A percentile compares a stretch with the other conserved stretches of the same genome.
These are phyloP conservation scores for Pyrenochaeta sp. DNA, from an alignment of 2,329 filamentous ascomycete genomes.

Conservation along the genomic window DNA sequence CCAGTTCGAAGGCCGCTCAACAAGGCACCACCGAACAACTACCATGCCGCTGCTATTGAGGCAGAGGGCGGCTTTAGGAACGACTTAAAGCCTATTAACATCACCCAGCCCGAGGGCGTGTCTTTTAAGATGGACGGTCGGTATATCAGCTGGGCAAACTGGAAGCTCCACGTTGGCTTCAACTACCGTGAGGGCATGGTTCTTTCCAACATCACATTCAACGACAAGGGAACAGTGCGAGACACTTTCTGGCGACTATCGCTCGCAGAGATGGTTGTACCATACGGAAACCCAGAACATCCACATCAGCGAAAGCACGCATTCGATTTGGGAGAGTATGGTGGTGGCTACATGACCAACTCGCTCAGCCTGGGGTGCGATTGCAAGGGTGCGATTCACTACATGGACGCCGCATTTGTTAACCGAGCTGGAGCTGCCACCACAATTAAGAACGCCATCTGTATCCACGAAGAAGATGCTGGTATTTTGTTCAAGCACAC, in stretches of 20 bases:
- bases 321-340: conserved; percentile 83
- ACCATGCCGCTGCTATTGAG: conserved; percentile 77
- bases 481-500: conserved; percentile 95
- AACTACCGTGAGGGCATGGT: conserved; percentile 94
- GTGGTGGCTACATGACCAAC: conserved; percentile 85
- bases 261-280: conserved; percentile 92
- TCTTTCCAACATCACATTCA: conserved; percentile 87
- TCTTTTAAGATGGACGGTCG: conserved; percentile 81
- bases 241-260: conserved; percentile 90
- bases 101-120: conserved; percentile 87
- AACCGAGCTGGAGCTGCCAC: conserved; percentile 77
- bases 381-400: conserved; percentile 91
- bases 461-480: conserved; percentile 92
- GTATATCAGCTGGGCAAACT: conserved; percentile 88
- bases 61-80: conserved; percentile 77
- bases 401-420: conserved; percentile 87
- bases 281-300: conserved; percentile 82
- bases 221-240: conserved; percentile 78
- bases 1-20: conserved; percentile 77
- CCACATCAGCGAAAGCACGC: conserved; percentile 84
- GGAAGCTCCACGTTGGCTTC: conserved; percentile 92
- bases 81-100: conserved; percentile 85
- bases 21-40: conserved; percentile 77
- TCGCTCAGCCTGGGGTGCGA: conserved; percentile 79
- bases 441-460: conserved; percentile 92